These are phyloP conservation scores for Pseudisothecium myosuroides DNA, from an alignment of 225 moss, liverwort and hornwort species.

Conservation along the genomic window DNA sequence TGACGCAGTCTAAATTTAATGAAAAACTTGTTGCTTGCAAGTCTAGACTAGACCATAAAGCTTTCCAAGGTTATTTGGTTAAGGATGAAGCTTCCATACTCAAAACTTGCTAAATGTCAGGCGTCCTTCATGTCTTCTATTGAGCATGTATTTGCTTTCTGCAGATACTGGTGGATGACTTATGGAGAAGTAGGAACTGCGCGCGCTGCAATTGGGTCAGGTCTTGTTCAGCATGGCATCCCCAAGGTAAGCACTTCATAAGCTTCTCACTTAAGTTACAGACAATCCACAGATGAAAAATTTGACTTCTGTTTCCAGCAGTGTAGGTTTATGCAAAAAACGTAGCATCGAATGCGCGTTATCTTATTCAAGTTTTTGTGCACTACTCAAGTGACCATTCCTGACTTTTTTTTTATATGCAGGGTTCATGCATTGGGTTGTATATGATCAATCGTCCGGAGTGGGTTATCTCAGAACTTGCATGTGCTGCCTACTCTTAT, in stretches of 20 bases:
- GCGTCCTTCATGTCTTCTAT: not conserved
- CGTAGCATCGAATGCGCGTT: not conserved
- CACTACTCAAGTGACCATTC: not conserved
- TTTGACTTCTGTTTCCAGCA: not conserved
- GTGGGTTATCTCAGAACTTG: constrained; percentile 82
- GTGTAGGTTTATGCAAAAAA: not conserved
- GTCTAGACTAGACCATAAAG: not conserved
- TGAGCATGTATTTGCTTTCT: not conserved
- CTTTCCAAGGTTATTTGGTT: not conserved
- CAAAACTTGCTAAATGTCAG: not conserved
- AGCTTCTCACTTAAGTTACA: not conserved
- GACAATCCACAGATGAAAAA: not conserved
- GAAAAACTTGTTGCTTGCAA: not conserved
- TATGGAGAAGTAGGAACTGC: constrained; percentile 73
- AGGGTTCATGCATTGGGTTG: constrained; percentile 62
- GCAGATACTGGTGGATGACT: constrained; percentile 81
- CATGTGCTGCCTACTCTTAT: constrained; percentile 75
- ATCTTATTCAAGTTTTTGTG: not conserved
- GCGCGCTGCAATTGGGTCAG: constrained; percentile 78
- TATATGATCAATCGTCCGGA: constrained; percentile 91
- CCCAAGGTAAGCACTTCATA: constrained; percentile 27
- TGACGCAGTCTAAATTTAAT: not conserved
- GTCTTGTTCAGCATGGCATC: constrained; percentile 64
- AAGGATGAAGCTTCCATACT: not conserved
- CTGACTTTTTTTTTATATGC: not conserved